phyloP scores from a whole-genome alignment of 23 red algal species.

The Gracilaria caudata region DNA sequence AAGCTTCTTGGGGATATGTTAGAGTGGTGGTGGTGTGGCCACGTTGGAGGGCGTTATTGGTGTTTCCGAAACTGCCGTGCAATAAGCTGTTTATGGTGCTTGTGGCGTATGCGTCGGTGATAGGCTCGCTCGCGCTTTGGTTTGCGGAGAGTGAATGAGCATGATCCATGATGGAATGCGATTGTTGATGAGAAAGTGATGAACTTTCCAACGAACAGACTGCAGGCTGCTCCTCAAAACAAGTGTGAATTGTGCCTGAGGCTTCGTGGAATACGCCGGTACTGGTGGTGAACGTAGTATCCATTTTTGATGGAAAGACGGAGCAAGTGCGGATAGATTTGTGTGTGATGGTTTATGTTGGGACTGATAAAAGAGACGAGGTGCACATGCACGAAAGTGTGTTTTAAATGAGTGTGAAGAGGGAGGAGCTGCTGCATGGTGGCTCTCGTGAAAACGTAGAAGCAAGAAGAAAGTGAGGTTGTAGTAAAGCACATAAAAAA shows the following conservation, averaged over 20 bases:
- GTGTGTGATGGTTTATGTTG: background rate
- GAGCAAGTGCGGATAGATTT: too few relatives aligned
- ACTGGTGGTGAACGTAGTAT: background rate
- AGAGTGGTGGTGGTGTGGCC: background rate
- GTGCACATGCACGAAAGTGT: background rate
- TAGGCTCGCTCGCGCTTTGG: background rate
- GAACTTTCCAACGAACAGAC: background rate
- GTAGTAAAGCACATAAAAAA: background rate
- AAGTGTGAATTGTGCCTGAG: background rate
- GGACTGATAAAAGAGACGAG: background rate
- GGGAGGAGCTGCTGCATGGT: background rate
- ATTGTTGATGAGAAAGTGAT: too few relatives aligned
- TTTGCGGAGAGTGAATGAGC: background rate
- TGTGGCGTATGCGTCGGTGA: background rate
- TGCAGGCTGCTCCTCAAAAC: background rate
- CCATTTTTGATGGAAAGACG: too few relatives aligned
- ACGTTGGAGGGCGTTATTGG: background rate
- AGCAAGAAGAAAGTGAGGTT: background rate
- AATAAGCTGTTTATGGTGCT: background rate
- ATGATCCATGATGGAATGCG: background rate
- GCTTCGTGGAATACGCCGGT: background rate
- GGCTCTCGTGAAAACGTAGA: slow-evolving; percentile 1
- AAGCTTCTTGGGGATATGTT: background rate
- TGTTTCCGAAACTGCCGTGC: background rate
- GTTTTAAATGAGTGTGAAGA: background rate